These are phyloP conservation scores for Simmondsia chinensis DNA, from an alignment of 148 eudicot genomes.

Conservation along the genomic window DNA sequence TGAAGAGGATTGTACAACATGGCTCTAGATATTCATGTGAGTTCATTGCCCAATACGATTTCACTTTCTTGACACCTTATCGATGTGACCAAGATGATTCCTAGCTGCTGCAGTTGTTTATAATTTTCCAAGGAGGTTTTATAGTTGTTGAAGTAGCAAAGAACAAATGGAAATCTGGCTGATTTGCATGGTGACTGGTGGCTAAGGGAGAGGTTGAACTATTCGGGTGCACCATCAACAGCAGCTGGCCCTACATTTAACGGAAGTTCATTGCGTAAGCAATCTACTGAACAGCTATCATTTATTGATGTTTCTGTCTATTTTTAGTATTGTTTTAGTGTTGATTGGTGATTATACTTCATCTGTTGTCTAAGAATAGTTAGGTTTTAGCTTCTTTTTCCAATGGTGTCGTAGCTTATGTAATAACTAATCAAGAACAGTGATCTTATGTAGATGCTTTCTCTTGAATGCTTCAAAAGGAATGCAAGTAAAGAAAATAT, in stretches of 20 bases:
- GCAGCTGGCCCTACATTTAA: conserved; percentile 4
- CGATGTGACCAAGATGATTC: no score
- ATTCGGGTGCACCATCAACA: neutral
- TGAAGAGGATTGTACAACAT: conserved; percentile 5
- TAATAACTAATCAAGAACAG: conserved; percentile 4
- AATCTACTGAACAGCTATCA: conserved; percentile 18
- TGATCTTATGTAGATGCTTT: no score
- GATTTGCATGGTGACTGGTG: neutral
- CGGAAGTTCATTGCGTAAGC: conserved; percentile 21
- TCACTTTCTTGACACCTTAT: no score
- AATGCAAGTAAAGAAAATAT: no score
- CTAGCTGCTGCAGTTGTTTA: no score
- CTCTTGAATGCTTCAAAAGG: no score
- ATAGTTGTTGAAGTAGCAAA: no score
- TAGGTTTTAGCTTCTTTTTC: neutral
- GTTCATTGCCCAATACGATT: no score
- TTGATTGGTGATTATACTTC: conserved; percentile 4
- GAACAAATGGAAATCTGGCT: neutral
- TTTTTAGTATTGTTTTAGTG: conserved; percentile 8
- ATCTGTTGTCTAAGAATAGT: neutral
- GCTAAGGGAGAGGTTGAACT: neutral
- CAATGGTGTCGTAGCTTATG: conserved; percentile 8
- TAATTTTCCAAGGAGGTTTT: no score
- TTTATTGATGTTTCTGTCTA: conserved; percentile 8
- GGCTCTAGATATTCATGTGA: no score